These are phyloP conservation scores for Neoarthrinium moseri DNA, from an alignment of 2,329 filamentous ascomycete species.

Conservation along the genomic window DNA sequence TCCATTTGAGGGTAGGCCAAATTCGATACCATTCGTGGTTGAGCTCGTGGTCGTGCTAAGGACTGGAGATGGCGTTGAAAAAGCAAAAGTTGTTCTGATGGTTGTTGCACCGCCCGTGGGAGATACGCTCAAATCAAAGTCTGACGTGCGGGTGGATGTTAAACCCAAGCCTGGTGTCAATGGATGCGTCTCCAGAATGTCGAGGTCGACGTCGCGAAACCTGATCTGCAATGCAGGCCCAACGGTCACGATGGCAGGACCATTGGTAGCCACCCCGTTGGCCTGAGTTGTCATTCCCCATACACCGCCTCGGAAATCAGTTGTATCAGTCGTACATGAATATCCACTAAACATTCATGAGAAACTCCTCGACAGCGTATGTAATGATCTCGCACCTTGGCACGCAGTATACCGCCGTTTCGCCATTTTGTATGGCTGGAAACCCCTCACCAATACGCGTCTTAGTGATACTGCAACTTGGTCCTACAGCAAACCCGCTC, in stretches of 20 bases:
- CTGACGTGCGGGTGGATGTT: too few relatives aligned
- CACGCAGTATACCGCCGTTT: conserved; percentile 31
- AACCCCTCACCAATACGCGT: conserved; percentile 28
- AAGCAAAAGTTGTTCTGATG: too few relatives aligned
- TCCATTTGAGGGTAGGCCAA: too few relatives aligned
- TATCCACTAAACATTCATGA: conserved; percentile 25
- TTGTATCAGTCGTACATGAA: conserved; percentile 38
- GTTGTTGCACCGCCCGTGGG: too few relatives aligned
- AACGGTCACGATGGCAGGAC: conserved; percentile 23
- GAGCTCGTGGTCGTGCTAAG: too few relatives aligned
- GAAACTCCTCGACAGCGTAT: not conserved
- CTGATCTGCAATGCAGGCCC: conserved; percentile 38
- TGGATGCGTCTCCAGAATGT: conserved; percentile 33
- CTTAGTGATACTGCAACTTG: conserved; percentile 25
- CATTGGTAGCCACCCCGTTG: conserved; percentile 15
- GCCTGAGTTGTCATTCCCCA: conserved; percentile 31
- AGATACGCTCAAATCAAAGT: too few relatives aligned
- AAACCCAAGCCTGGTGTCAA: conserved; percentile 30
- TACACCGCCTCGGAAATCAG: conserved; percentile 36
- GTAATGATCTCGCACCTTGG: conserved; percentile 23
- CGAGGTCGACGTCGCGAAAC: conserved; percentile 33
- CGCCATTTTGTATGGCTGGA: conserved; percentile 24
- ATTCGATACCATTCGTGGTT: too few relatives aligned
- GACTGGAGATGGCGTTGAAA: too few relatives aligned
- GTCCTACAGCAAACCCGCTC: conserved; percentile 32